Base-by-base conservation (phyloP, 2,329 filamentous ascomycete species). In the Verticillium dahliae region DNA sequence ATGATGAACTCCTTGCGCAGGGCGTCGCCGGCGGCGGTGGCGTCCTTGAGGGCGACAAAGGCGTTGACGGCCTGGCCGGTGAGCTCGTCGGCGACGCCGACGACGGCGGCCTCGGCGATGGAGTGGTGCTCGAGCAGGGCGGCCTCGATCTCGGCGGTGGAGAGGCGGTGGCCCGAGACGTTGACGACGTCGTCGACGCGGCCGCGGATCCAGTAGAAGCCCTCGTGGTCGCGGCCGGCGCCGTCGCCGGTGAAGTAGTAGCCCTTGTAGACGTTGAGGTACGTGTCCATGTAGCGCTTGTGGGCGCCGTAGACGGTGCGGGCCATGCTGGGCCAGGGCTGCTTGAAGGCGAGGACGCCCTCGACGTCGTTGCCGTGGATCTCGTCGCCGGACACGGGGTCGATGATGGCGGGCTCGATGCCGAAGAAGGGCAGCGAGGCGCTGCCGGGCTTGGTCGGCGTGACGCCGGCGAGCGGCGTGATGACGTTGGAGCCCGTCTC, bases 191-290 rank as follows among this genome's bases (percentile, higher is more conserved):
- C 95, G 73, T 99, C 95, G 60, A 99, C 95, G 76, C 95, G 92
- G 67, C 95, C 95, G 65, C 95, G 91, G 75, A 99, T 99, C 95
- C 95, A 99, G 86, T 98, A 99, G 83, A 97, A 99, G 62, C 95
- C 95, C 71, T 99, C 95, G 77, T 97, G 90, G 75, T 99, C 95
- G 73, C 95, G 91, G 63, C 91, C 95, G 61, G 95, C 95, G 73
- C 95, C 95, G 73, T 99, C 95, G 62, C 91, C 91, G 15, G 91
- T 95, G 80, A 95, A 96, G 88, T 91, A 67, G 81, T 96, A 97
- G 64, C 94, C 95, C 80, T 92, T 92, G 84, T 99, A 99, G 10
- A 97, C 93, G 70, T 96, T 96, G 70, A 99, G 79, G 76, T 99
- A 99, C 11, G 95, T 98, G 70, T 99, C 94, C 92, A 97, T 94